phyloP scores from a whole-genome alignment of 768 basidiomycete species.

The Tulasnella sp. region DNA sequence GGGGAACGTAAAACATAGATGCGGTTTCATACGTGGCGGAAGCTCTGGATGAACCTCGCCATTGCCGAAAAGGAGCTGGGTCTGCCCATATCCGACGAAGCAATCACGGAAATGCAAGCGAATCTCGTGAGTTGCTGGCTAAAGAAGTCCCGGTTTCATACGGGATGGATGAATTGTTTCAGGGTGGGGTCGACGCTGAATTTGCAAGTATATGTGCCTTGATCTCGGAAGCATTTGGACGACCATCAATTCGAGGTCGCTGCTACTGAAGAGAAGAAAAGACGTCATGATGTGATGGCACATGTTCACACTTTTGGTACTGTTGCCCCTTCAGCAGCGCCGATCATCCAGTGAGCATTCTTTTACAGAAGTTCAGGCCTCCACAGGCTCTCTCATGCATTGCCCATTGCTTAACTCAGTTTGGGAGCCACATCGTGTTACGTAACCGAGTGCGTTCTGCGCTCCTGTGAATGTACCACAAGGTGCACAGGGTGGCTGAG shows the following conservation, averaged over 20 bases:
- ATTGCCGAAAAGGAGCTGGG: conserved; percentile 95
- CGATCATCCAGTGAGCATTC: conserved; percentile 89
- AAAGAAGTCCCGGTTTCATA: neutral
- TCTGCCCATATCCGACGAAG: conserved; percentile 75
- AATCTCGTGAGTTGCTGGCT: conserved; percentile 74
- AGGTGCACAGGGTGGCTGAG: neutral
- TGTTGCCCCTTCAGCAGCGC: conserved; percentile 87
- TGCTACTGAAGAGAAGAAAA: conserved; percentile 90
- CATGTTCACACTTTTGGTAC: conserved; percentile 96
- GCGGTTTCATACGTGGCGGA: conserved; percentile 89
- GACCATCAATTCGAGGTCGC: conserved; percentile 85
- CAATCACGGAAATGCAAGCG: conserved; percentile 88
- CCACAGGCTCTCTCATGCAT: conserved; percentile 3
- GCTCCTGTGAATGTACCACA: neutral
- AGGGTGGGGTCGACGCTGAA: too few relatives aligned
- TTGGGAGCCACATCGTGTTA: conserved; percentile 97
- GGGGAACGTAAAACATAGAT: conserved; percentile 43
- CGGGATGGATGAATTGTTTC: too few relatives aligned
- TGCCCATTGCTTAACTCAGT: conserved; percentile 36
- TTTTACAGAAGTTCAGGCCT: neutral
- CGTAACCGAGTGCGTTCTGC: conserved; percentile 76
- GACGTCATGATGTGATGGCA: conserved; percentile 98
- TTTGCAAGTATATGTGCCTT: too few relatives aligned
- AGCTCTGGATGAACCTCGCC: conserved; percentile 92
- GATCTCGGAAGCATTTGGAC: conserved; percentile 50